Base-by-base conservation (phyloP, 345 rosid genomes). In the Gossypium anomalum region DNA sequence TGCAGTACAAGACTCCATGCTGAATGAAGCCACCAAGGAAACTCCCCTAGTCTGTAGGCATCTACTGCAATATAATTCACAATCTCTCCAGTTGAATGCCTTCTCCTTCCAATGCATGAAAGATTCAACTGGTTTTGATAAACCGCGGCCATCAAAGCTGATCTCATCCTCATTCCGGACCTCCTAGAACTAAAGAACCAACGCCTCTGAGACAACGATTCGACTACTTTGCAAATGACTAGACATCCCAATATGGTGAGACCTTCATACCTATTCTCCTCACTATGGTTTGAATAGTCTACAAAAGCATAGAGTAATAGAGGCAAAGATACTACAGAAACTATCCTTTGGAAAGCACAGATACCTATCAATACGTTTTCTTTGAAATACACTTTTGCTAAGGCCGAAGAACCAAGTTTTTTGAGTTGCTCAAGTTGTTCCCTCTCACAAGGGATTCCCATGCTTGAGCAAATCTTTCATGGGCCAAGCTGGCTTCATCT, bases 121-220 rank as follows among this genome's bases (percentile, higher is more conserved):
- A 91, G 83, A 82, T 82, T 86, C 6, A 89, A 81, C 84, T 85
- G 93, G 82, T 91, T 88, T 43, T 72, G 78, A 22, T 87, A 89
- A 7, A 88, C 76, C 63, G 91, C 92, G 17, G 83, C 91, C 92
- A 89, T 88, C 22, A 93, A 51, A 3, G 89, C 87, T 20, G 98
- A 93, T 80, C 94, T 89, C 77, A 93, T 85, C 70, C 83, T 85
- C 98, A 91, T 79, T 57, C 93, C 93, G 0, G 87, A 87, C 87
- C 90, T 82, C 74, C 94, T 89, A 2, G 92, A 74, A 70, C 66
- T 78, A 69, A 93, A 93, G 77, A 53, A 89, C 82, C 83, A 88
- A 64, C 88, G 88, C 81, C 98, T 87, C 82, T 86, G 91, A 12
- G 92, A 82, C 48, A 93, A 79, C 19, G 93, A 89, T 73, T 93